A percentile compares a stretch with the other conserved stretches of the same genome.
phyloP scores from a whole-genome alignment of 2,329 filamentous ascomycete species.

The Neonectria punicea region DNA sequence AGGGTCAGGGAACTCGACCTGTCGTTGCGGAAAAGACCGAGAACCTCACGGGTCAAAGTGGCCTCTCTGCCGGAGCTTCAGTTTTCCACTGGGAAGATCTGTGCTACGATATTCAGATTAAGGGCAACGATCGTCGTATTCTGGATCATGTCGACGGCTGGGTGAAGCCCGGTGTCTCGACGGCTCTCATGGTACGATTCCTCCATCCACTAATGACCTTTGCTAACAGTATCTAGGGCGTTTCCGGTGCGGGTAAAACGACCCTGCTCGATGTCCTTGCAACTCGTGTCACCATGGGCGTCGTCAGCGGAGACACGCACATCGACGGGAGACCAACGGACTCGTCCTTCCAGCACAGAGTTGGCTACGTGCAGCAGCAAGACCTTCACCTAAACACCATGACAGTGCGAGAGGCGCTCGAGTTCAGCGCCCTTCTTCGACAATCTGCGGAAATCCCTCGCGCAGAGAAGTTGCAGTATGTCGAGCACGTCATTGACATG shows the following conservation, averaged over 20 bases:
- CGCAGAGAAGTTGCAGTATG: slow-evolving; percentile 42
- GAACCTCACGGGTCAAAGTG: background rate
- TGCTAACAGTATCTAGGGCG: slow-evolving; percentile 54
- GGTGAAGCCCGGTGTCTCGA: slow-evolving; percentile 80
- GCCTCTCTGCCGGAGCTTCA: slow-evolving; percentile 28
- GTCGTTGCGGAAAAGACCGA: slow-evolving; percentile 36
- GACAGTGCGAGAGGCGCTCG: slow-evolving; percentile 62
- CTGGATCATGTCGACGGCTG: slow-evolving; percentile 79
- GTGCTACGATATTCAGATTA: slow-evolving; percentile 72
- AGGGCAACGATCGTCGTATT: slow-evolving; percentile 70
- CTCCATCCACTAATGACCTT: background rate
- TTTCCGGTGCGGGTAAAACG: slow-evolving; percentile 80
- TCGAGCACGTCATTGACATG: slow-evolving; percentile 45
- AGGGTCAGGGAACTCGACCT: slow-evolving; percentile 42
- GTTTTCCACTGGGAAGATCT: slow-evolving; percentile 79
- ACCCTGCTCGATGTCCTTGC: slow-evolving; percentile 79
- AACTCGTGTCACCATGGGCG: slow-evolving; percentile 77
- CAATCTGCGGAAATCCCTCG: slow-evolving; percentile 67
- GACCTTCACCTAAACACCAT: slow-evolving; percentile 76
- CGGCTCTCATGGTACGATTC: slow-evolving; percentile 73
- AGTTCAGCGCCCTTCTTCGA: slow-evolving; percentile 74
- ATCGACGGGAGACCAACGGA: slow-evolving; percentile 74
- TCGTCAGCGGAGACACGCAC: slow-evolving; percentile 76
- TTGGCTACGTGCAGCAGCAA: slow-evolving; percentile 78
- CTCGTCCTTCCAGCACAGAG: slow-evolving; percentile 72